A percentile compares a stretch with the other conserved stretches of the same genome.
Conservation (phyloP, 768 basidiomycete species). For the Termitomyces sp. region DNA sequence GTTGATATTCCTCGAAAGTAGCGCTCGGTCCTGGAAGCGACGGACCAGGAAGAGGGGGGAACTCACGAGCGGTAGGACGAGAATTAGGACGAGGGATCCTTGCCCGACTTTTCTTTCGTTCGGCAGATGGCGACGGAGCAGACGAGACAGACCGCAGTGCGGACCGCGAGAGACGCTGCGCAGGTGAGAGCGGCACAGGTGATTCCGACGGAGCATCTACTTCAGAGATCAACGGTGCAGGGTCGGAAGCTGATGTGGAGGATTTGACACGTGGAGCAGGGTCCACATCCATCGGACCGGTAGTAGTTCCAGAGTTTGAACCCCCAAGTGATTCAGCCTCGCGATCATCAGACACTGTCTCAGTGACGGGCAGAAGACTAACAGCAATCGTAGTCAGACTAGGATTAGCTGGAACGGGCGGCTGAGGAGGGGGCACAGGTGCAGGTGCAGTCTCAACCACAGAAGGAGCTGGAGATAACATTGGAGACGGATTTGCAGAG, state of each 20-base stretch:
- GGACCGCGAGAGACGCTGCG: not conserved
- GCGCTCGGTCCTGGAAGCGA: not conserved
- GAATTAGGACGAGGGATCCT: not conserved
- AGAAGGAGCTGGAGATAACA: not conserved
- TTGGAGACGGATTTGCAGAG: not conserved
- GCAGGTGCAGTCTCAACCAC: not conserved
- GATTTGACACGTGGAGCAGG: not conserved
- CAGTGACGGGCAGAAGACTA: not conserved
- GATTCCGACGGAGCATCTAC: not conserved
- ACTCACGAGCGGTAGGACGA: not conserved
- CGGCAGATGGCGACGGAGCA: not conserved
- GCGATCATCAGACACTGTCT: not conserved
- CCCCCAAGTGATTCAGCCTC: not conserved
- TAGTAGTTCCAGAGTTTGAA: not conserved
- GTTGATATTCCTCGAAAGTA: conserved; percentile 4
- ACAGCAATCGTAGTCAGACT: not conserved
- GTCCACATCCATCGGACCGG: not conserved
- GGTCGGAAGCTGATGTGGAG: not conserved
- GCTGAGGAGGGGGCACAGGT: not conserved
- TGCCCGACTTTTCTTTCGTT: not conserved
- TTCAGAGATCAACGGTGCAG: not conserved
- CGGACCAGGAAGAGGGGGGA: conserved; percentile 9
- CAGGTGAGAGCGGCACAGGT: not conserved
- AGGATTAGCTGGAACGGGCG: not conserved
- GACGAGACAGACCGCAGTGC: not conserved